Conservation (phyloP, 805 yeast species). For the Jamesozyma lodderae region DNA sequence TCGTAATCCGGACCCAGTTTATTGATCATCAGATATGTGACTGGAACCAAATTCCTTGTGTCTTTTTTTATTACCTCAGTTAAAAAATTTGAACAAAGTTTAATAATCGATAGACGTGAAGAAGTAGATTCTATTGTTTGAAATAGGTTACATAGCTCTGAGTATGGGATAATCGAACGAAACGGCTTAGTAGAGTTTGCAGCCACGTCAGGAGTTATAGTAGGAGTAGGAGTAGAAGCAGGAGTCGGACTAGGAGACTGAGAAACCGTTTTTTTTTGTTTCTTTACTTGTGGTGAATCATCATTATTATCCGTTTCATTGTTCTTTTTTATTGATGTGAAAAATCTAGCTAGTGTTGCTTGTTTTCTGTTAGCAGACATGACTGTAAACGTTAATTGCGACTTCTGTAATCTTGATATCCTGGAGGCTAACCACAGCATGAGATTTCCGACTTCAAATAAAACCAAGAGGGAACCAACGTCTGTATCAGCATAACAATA, state of each 20-base stretch:
- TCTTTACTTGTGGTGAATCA: not conserved
- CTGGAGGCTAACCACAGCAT: too few relatives aligned
- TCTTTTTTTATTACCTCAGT: conserved; percentile 48
- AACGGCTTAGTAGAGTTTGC: not conserved
- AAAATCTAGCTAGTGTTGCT: conserved; percentile 28
- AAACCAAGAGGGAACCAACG: too few relatives aligned
- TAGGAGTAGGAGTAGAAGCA: not conserved
- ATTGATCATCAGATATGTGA: conserved; percentile 80
- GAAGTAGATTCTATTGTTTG: conserved; percentile 72
- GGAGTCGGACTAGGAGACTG: not conserved
- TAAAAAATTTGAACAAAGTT: conserved; percentile 66
- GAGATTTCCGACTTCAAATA: too few relatives aligned
- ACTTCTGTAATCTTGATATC: too few relatives aligned
- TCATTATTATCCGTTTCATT: conserved; percentile 4
- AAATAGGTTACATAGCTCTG: conserved; percentile 50
- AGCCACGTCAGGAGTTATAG: too few relatives aligned
- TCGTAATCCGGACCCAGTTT: conserved; percentile 93
- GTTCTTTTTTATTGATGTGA: conserved; percentile 19
- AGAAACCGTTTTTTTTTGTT: conserved; percentile 1
- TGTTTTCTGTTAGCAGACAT: too few relatives aligned
- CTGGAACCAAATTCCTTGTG: conserved; percentile 49
- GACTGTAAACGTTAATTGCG: too few relatives aligned
- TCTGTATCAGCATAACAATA: too few relatives aligned
- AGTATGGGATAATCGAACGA: conserved; percentile 26
- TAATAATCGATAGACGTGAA: conserved; percentile 73